phyloP scores from a whole-genome alignment of 306 rosid genomes.

The Oemleria cerasiformis region DNA sequence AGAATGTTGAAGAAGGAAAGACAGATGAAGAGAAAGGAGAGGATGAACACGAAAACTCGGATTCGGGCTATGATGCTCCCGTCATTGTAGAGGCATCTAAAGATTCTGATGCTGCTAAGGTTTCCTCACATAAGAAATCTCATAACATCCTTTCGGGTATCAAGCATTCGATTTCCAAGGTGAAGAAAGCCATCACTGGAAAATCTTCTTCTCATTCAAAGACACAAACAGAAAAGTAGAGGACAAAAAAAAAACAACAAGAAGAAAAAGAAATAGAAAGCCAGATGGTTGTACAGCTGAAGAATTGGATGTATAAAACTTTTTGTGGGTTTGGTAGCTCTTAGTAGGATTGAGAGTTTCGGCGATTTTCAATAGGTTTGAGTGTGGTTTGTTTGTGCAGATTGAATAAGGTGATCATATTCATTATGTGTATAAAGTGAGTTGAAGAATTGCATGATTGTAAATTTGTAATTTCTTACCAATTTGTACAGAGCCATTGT shows the following conservation, averaged over 20 bases:
- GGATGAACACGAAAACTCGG: conserved; percentile 23
- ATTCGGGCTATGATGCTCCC: conserved; percentile 26
- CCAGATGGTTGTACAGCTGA: conserved; percentile 16
- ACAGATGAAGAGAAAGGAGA: conserved; percentile 23
- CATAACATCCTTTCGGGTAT: conserved; percentile 60
- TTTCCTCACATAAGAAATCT: conserved; percentile 45
- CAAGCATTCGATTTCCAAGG: conserved; percentile 73
- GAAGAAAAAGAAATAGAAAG: neutral
- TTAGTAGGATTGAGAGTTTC: conserved; percentile 1
- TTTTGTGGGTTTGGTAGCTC: conserved; percentile 5
- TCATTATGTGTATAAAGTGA: conserved; percentile 5
- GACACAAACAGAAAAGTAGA: conserved; percentile 33
- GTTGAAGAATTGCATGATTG: neutral
- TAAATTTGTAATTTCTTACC: conserved; percentile 2
- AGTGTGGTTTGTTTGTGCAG: conserved; percentile 4
- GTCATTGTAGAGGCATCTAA: conserved; percentile 36
- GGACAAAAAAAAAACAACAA: neutral
- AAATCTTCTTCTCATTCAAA: conserved; percentile 61
- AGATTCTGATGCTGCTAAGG: conserved; percentile 35
- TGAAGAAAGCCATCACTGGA: conserved; percentile 65
- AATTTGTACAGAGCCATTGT: neutral
- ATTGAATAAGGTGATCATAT: neutral
- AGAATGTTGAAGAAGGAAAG: conserved; percentile 19
- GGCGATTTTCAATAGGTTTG: neutral
- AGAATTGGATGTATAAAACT: neutral